These are phyloP conservation scores for Actinidia arguta DNA, from an alignment of 179 eudicot species.

Conservation along the genomic window DNA sequence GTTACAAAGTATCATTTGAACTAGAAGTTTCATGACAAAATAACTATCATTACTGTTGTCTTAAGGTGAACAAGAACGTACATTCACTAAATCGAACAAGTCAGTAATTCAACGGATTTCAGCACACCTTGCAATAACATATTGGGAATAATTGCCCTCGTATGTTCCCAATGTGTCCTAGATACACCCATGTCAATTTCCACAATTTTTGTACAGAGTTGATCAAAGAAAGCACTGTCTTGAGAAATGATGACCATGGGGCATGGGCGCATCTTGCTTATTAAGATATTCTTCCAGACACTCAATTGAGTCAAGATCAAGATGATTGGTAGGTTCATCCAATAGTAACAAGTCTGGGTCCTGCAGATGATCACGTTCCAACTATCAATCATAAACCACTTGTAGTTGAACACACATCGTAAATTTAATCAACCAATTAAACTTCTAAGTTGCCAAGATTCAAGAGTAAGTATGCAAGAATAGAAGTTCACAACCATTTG, in stretches of 20 bases:
- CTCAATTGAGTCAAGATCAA: too few relatives aligned
- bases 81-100: not conserved
- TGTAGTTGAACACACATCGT: not conserved
- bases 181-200: constrained; percentile 99
- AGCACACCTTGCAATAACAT: constrained; percentile 76
- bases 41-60: not conserved
- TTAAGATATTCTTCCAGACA: constrained; percentile 90
- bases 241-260: constrained; percentile 99
- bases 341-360: constrained; percentile 93
- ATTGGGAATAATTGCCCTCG: constrained; percentile 87
- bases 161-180: too few relatives aligned
- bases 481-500: too few relatives aligned
- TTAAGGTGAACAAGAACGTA: not conserved
- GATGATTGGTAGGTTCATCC: constrained; percentile 99
- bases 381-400: too few relatives aligned
- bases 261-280: constrained; percentile 73
- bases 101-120: constrained; percentile 44
- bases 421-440: not conserved
- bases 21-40: not conserved
- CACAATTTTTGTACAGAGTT: constrained; percentile 92
- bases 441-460: too few relatives aligned
- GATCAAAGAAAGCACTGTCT: constrained; percentile 99
- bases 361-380: constrained; percentile 44
- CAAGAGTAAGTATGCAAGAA: too few relatives aligned
- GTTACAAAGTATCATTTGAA: too few relatives aligned